phyloP scores from a whole-genome alignment of 2,329 filamentous ascomycete species.

The Clarireedia paspali region DNA sequence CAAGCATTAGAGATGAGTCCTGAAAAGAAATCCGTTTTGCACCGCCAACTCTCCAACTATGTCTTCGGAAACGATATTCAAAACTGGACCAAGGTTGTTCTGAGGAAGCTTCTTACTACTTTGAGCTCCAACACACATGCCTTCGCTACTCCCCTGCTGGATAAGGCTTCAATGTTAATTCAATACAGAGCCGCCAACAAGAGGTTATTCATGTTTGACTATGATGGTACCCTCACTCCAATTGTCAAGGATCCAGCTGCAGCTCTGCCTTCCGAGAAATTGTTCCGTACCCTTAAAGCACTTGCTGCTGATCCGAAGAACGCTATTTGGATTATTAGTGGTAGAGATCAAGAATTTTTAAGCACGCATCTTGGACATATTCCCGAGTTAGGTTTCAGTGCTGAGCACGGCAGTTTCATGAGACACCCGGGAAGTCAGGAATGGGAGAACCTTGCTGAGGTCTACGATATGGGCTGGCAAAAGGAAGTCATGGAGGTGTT shows the following conservation, averaged over 20 bases:
- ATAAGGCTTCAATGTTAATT: slow-evolving; percentile 62
- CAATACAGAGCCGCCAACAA: slow-evolving; percentile 69
- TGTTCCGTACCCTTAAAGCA: slow-evolving; percentile 71
- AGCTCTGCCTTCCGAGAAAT: slow-evolving; percentile 77
- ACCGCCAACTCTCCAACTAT: slow-evolving; percentile 70
- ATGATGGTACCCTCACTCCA: slow-evolving; percentile 91
- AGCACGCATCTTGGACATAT: slow-evolving; percentile 92
- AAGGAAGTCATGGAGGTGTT: slow-evolving; percentile 76
- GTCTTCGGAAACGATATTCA: slow-evolving; percentile 83
- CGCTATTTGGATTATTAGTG: slow-evolving; percentile 96
- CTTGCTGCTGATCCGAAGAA: slow-evolving; percentile 77
- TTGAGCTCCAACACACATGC: slow-evolving; percentile 69
- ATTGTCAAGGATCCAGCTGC: slow-evolving; percentile 89
- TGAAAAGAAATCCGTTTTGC: slow-evolving; percentile 59
- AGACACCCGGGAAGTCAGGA: slow-evolving; percentile 65
- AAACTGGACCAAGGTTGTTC: slow-evolving; percentile 73
- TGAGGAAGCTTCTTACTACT: slow-evolving; percentile 73
- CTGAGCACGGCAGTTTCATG: slow-evolving; percentile 95
- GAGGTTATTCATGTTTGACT: slow-evolving; percentile 96
- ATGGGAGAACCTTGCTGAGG: slow-evolving; percentile 87
- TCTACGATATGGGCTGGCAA: slow-evolving; percentile 89
- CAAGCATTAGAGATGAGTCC: slow-evolving; percentile 69
- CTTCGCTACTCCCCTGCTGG: slow-evolving; percentile 72
- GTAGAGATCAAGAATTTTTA: slow-evolving; percentile 86
- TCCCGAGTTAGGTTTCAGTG: slow-evolving; percentile 79